Conservation (phyloP, 2,329 filamentous ascomycete species). For the Venturia nashicola region DNA sequence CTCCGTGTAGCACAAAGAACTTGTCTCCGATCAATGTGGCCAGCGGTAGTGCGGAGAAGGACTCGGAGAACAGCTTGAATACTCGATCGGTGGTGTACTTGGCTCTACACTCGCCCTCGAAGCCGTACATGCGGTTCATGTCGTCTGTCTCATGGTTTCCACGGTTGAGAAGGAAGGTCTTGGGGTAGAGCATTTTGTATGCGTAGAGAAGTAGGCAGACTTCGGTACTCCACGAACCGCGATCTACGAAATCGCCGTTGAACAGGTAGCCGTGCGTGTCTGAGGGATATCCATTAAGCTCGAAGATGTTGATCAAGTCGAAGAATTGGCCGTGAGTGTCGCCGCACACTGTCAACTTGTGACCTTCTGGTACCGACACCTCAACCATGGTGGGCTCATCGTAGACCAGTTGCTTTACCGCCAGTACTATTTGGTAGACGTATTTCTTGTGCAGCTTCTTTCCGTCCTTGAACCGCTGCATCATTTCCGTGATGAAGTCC, state of each 20-base stretch:
- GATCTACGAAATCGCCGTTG: slow-evolving; percentile 97
- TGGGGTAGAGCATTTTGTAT: slow-evolving; percentile 89
- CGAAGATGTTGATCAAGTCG: slow-evolving; percentile 92
- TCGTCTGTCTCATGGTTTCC: slow-evolving; percentile 98
- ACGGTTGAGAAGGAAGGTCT: slow-evolving; percentile 85
- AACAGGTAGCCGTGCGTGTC: slow-evolving; percentile 91
- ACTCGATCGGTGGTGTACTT: slow-evolving; percentile 85
- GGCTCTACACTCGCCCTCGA: slow-evolving; percentile 94
- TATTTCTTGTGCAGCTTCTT: slow-evolving; percentile 96
- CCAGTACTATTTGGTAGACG: slow-evolving; percentile 89
- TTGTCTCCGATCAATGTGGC: slow-evolving; percentile 86
- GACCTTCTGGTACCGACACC: slow-evolving; percentile 64
- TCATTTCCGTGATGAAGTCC: slow-evolving; percentile 97
- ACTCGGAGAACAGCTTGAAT: slow-evolving; percentile 97
- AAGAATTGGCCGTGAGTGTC: slow-evolving; percentile 98
- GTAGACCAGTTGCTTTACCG: slow-evolving; percentile 79
- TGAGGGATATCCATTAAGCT: slow-evolving; percentile 71
- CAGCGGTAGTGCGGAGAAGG: slow-evolving; percentile 85
- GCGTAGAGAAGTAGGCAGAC: slow-evolving; percentile 88
- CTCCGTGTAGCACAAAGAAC: slow-evolving; percentile 86
- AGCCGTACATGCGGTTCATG: slow-evolving; percentile 98
- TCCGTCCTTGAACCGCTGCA: slow-evolving; percentile 84
- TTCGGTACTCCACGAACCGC: slow-evolving; percentile 96
- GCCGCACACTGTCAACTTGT: slow-evolving; percentile 83
- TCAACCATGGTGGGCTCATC: slow-evolving; percentile 97